Evolutionary conservation across 148 eudicot species (phyloP).

Genomic region (Drosera capensis): DNA sequence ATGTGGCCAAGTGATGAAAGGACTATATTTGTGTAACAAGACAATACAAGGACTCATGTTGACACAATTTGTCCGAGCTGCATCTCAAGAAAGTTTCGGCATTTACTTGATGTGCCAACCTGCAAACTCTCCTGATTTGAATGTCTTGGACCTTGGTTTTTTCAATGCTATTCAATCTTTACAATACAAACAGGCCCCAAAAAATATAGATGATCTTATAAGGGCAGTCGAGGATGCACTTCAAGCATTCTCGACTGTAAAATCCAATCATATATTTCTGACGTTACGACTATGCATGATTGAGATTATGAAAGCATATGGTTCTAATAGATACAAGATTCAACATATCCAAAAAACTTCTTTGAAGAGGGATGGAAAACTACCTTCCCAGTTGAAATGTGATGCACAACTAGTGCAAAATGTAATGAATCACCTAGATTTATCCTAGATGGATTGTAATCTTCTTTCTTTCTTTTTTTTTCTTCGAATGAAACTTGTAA

Average conservation of each 20-base stretch:
- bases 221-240: background rate
- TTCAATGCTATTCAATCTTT: constrained; percentile 4
- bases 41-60: constrained; percentile 8
- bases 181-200: background rate
- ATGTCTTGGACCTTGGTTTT: constrained; percentile 11
- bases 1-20: background rate
- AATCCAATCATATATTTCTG: background rate
- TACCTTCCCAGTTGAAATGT: no score
- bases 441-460: no score
- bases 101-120: constrained; percentile 9
- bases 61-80: background rate
- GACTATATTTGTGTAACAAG: constrained; percentile 2
- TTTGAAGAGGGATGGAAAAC: no score
- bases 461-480: no score
- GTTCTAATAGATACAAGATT: background rate
- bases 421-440: no score
- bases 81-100: constrained; percentile 3
- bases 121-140: constrained; percentile 5
- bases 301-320: background rate
- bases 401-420: no score
- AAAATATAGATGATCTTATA: background rate
- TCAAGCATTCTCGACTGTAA: background rate
- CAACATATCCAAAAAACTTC: no score
- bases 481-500: no score
- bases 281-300: background rate